Evolutionary conservation across 148 eudicot genomes (phyloP), one percentile per base, ranked within the genome.

Genomic region (Fagopyrum tataricum): DNA sequence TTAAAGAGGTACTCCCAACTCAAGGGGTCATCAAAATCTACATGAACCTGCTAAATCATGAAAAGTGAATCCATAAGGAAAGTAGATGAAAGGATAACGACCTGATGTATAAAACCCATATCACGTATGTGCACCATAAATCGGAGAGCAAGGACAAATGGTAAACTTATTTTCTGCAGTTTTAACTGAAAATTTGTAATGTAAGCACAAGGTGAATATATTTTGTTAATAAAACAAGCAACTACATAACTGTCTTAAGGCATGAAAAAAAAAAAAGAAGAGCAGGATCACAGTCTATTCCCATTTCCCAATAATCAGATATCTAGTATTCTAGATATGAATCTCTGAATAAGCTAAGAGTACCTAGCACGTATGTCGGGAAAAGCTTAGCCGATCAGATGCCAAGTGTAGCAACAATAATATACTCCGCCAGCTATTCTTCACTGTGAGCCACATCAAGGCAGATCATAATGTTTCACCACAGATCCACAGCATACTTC

Each of bases 1-100:
- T 94, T 94, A 79, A 94, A 94, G 62, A 94, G 97, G 82, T 94
- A 91, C 82, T 94, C 98, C 98, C 98, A 94, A 82, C 96, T 89
- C 56, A 76, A 82, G 48, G 79, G 76, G 81, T 94, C 98, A 79
- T 91, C 97, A 82, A 94, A 94, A 84, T 94, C 98, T 72, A 94
- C 97, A 73, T 84, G 86, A 76, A 81, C 88, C 97, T 94, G 94
- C 87, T 81, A 74, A 44, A 74, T 73, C 18, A 64, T 64, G 69
- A 64, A 64, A 64, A 64, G 9, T 31, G 20, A 64, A 14, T 39
- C n/a, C 37, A 64, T 39, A 37, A 39, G 42, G 10, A 64, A 64
- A 14, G 15, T 13, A 43, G 17, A 64, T 37, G 43, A 64, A 4
- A 61, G 41, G 49, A 46, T 13, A 61, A 64, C 18, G 6, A 9